Conservation (phyloP, 2,329 filamentous ascomycete species). For the Talaromyces sp. region DNA sequence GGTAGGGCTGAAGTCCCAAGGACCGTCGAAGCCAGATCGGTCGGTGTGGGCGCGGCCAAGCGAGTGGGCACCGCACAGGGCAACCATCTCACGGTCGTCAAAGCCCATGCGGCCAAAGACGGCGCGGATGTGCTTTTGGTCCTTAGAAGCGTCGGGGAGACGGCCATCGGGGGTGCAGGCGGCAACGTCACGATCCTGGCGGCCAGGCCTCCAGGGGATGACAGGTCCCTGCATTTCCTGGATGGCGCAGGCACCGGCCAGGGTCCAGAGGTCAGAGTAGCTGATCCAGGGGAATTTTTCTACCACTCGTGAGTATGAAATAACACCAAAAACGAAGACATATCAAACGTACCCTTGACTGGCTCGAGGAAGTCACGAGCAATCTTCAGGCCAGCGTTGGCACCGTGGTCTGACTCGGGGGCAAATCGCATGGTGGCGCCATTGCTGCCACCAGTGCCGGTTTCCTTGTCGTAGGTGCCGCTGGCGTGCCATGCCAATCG, state of each 20-base stretch:
- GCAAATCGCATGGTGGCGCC: constrained; percentile 95
- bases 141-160: constrained; percentile 75
- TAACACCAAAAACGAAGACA: background rate
- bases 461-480: constrained; percentile 85
- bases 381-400: constrained; percentile 81
- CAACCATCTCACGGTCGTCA: constrained; percentile 94
- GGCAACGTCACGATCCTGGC: constrained; percentile 68
- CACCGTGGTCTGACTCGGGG: constrained; percentile 82
- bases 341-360: constrained; percentile 61
- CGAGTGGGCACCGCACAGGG: constrained; percentile 77
- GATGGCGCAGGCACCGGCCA: constrained; percentile 75
- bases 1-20: constrained; percentile 88
- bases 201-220: constrained; percentile 85
- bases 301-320: constrained; percentile 20
- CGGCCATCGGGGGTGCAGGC: constrained; percentile 93
- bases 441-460: constrained; percentile 86
- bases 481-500: constrained; percentile 91
- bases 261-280: constrained; percentile 96
- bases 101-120: constrained; percentile 98
- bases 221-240: constrained; percentile 91
- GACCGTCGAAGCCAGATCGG: constrained; percentile 80
- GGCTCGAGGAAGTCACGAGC: constrained; percentile 92
- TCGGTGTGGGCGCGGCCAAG: constrained; percentile 85
- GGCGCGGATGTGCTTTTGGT: constrained; percentile 72
- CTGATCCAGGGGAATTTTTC: constrained; percentile 89